These are phyloP conservation scores for Penicillium lividum DNA, from an alignment of 495 filamentous ascomycete species.

Conservation along the genomic window DNA sequence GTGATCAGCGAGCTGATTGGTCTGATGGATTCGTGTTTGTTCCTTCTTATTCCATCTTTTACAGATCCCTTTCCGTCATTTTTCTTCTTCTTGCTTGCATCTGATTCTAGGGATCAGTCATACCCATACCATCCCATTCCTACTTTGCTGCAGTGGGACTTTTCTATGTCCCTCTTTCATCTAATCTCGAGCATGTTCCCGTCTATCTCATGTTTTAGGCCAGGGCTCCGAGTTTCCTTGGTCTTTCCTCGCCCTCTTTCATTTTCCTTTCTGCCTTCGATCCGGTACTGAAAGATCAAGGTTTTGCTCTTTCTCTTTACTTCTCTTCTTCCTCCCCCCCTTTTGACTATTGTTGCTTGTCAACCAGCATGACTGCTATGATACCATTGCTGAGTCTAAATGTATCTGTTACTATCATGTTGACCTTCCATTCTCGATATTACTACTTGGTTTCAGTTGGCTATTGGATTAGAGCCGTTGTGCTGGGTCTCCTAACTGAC, in stretches of 20 bases:
- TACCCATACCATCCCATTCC: constrained; percentile 26
- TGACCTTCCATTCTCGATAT: constrained; percentile 5
- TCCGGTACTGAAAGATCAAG: constrained; percentile 10
- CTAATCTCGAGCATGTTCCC: constrained; percentile 13
- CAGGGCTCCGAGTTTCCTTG: constrained; percentile 30
- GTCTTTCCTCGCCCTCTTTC: constrained; percentile 17
- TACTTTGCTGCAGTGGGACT: constrained; percentile 6
- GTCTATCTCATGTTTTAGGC: constrained; percentile 12
- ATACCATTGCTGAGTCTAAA: constrained; percentile 40
- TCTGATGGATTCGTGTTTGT: constrained; percentile 21
- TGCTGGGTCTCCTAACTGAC: neutral
- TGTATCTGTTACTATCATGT: constrained; percentile 18
- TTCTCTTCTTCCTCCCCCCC: constrained; percentile 19
- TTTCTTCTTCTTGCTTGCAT: constrained; percentile 23
- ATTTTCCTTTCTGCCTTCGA: constrained; percentile 15
- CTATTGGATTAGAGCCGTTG: neutral
- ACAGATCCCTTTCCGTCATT: constrained; percentile 3
- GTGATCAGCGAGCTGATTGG: constrained; percentile 28
- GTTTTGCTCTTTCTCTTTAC: constrained; percentile 16
- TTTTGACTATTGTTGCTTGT: constrained; percentile 18
- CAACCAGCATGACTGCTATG: constrained; percentile 41
- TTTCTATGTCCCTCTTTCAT: constrained; percentile 17
- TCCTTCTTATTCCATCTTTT: constrained; percentile 12
- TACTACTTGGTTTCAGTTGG: neutral
- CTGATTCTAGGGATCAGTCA: constrained; percentile 32